Conservation (phyloP, 305 asterid species). For the Solanum hybrid region DNA sequence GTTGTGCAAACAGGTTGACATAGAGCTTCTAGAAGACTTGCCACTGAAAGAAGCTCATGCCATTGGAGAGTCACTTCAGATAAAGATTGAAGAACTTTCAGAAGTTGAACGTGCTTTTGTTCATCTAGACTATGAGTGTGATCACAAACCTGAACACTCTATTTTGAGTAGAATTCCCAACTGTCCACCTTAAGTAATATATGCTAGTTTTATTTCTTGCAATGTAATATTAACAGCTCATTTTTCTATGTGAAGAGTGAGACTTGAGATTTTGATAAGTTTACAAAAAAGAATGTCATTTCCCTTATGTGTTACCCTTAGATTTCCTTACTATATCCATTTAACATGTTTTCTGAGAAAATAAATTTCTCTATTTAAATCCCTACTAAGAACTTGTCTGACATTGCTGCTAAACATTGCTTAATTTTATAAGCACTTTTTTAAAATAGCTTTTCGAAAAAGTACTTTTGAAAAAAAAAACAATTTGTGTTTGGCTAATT, state of each 20-base stretch:
- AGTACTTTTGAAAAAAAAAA: no score
- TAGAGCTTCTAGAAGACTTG: slow-evolving; percentile 66
- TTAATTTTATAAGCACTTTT: no score
- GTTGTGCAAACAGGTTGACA: slow-evolving; percentile 40
- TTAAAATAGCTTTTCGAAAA: not conserved
- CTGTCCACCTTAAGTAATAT: slow-evolving; percentile 1
- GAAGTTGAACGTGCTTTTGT: slow-evolving; percentile 48
- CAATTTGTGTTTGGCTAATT: no score
- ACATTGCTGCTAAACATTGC: not conserved
- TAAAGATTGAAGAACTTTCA: slow-evolving; percentile 55
- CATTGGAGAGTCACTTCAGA: slow-evolving; percentile 64
- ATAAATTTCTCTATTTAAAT: not conserved
- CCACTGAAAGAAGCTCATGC: slow-evolving; percentile 67
- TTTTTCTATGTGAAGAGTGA: not conserved
- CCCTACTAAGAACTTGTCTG: not conserved
- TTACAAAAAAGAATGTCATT: not conserved
- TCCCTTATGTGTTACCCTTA: not conserved
- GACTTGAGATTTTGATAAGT: not conserved
- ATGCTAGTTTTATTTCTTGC: not conserved
- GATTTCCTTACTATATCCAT: not conserved
- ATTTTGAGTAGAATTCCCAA: slow-evolving; percentile 25
- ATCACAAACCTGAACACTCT: slow-evolving; percentile 38
- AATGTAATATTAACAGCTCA: not conserved
- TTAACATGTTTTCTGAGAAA: not conserved
- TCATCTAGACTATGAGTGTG: slow-evolving; percentile 62